Evolutionary conservation across 2,329 filamentous ascomycete species (phyloP).

Genomic region (Trichoderma simmonsii): DNA sequence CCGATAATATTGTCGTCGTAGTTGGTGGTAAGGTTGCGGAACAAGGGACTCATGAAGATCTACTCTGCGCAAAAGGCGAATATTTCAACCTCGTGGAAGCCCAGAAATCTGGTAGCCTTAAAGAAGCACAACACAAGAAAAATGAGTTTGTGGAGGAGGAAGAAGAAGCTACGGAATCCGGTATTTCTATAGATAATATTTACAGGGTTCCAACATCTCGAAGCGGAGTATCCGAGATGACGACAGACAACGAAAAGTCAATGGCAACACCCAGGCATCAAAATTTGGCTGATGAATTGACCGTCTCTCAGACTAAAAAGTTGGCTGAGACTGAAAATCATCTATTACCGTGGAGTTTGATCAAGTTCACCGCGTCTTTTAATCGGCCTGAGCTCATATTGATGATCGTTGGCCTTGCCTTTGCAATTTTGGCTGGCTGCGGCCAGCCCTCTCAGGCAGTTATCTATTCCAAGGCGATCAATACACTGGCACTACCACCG

Average conservation of each 20-base stretch:
- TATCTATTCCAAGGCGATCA: constrained; percentile 1
- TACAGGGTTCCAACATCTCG: neutral
- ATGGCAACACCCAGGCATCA: neutral
- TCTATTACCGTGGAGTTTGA: neutral
- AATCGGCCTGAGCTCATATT: neutral
- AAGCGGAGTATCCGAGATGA: neutral
- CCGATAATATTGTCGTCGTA: constrained; percentile 34
- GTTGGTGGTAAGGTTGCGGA: constrained; percentile 27
- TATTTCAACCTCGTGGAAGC: neutral
- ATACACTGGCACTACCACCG: neutral
- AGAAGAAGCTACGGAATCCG: neutral
- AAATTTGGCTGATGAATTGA: neutral
- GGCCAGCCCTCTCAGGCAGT: constrained; percentile 1
- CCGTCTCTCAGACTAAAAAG: neutral
- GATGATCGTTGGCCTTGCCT: neutral
- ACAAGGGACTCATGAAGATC: constrained; percentile 25
- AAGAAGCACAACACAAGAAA: neutral
- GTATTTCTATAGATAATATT: too few relatives aligned
- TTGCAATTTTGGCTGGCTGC: neutral
- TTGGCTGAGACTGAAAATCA: neutral
- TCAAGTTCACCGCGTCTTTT: neutral
- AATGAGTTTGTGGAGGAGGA: neutral
- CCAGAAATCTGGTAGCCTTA: neutral
- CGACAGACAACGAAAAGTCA: neutral
- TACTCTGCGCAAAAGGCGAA: neutral